phyloP scores from a whole-genome alignment of 1,284 basidiomycete species.

The Fomitopsis palustris region DNA sequence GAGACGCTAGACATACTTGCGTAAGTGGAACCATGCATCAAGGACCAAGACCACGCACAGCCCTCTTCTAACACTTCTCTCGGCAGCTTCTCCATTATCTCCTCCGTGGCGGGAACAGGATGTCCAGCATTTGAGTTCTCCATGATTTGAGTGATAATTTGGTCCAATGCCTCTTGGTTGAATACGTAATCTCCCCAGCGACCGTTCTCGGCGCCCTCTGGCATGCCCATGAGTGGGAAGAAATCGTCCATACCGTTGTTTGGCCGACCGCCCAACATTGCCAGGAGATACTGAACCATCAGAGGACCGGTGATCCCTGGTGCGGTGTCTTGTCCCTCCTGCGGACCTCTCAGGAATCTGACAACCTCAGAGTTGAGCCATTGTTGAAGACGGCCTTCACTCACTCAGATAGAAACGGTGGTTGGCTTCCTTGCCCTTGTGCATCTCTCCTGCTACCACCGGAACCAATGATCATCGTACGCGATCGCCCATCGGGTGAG shows the following conservation, averaged over 20 bases:
- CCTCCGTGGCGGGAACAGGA: conserved; percentile 74
- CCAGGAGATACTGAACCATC: conserved; percentile 70
- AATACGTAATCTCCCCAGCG: conserved; percentile 81
- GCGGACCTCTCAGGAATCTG: neutral
- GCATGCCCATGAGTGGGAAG: conserved; percentile 27
- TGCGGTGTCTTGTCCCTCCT: conserved; percentile 19
- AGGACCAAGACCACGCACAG: conserved; percentile 42
- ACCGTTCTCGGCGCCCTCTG: conserved; percentile 40
- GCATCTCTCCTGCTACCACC: conserved; percentile 23
- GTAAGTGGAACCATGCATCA: neutral
- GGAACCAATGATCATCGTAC: conserved; percentile 41
- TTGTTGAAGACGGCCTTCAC: conserved; percentile 6
- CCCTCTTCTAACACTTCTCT: conserved; percentile 56
- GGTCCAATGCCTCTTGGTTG: conserved; percentile 78
- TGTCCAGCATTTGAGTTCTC: conserved; percentile 62
- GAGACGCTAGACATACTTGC: conserved; percentile 37
- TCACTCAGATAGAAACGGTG: conserved; percentile 28
- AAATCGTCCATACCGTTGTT: conserved; percentile 38
- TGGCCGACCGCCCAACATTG: conserved; percentile 44
- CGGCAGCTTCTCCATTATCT: conserved; percentile 59
- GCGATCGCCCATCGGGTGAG: conserved; percentile 29
- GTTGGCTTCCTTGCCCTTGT: conserved; percentile 5
- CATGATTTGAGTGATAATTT: conserved; percentile 76
- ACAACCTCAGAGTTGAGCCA: conserved; percentile 8
- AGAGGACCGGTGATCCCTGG: conserved; percentile 50